phyloP scores from a whole-genome alignment of 306 rosid genomes.

The Albizia julibrissin region DNA sequence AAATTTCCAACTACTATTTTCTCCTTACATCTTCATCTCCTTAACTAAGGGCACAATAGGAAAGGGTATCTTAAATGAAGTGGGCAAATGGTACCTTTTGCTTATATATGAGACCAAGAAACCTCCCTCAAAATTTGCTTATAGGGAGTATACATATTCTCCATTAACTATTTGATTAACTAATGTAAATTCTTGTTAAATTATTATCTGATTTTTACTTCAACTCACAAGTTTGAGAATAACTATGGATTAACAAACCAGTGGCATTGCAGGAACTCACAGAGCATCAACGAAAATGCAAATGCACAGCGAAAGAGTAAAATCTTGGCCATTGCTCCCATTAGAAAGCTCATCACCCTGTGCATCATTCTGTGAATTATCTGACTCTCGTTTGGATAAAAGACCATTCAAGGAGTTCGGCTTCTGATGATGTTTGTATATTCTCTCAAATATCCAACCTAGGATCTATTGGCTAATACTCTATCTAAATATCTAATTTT shows the following conservation, averaged over 20 bases:
- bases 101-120: not conserved
- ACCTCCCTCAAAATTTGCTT: not conserved
- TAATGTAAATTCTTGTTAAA: not conserved
- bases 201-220: not conserved
- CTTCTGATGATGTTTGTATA: slow-evolving; percentile 16
- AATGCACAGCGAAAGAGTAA: slow-evolving; percentile 58
- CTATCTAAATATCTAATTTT: too few species aligned
- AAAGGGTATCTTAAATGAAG: not conserved
- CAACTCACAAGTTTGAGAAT: not conserved
- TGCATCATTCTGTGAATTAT: slow-evolving; percentile 39
- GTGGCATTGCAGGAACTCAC: slow-evolving; percentile 73
- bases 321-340: slow-evolving; percentile 4
- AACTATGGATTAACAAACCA: slow-evolving; percentile 15
- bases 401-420: slow-evolving; percentile 26
- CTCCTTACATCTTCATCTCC: not conserved
- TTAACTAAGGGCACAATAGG: not conserved
- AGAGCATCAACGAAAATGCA: slow-evolving; percentile 73
- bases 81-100: not conserved
- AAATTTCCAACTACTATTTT: not conserved
- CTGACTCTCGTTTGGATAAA: slow-evolving; percentile 37
- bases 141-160: not conserved
- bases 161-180: not conserved
- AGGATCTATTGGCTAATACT: too few species aligned
- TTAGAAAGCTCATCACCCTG: slow-evolving; percentile 3
- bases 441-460: slow-evolving; percentile 18